A percentile compares a stretch with the other conserved stretches of the same genome.
Conservation (phyloP, 306 rosid species). For the Cicer yamashitae region DNA sequence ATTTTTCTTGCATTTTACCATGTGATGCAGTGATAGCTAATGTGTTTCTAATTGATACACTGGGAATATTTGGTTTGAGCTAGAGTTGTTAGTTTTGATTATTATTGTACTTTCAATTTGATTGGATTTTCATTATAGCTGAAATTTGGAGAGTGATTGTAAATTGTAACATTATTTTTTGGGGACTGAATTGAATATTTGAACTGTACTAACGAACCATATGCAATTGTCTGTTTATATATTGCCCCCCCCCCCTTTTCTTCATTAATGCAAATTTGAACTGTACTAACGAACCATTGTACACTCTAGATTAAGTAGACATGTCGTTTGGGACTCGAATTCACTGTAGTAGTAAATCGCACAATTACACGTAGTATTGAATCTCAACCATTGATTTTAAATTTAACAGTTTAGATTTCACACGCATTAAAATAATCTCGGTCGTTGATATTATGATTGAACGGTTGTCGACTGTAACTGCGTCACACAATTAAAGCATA, state of each 20-base stretch:
- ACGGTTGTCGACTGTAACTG: no score
- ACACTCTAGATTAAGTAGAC: no score
- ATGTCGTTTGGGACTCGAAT: no score
- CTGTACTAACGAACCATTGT: no score
- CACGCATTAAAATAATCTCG: no score
- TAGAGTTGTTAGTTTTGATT: conserved; percentile 44
- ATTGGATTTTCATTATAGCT: conserved; percentile 12
- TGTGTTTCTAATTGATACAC: conserved; percentile 25
- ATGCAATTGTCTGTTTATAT: conserved; percentile 37
- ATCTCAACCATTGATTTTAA: no score
- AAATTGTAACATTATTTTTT: neutral
- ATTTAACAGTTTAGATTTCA: no score
- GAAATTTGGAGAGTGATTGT: conserved; percentile 27
- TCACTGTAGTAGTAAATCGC: no score
- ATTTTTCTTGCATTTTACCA: neutral
- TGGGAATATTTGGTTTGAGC: conserved; percentile 59
- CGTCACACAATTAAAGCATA: no score
- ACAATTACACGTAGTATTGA: no score
- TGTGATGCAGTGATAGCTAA: conserved; percentile 60
- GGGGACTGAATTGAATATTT: conserved; percentile 26
- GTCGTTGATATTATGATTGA: no score
- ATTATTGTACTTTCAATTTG: conserved; percentile 5
- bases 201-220: conserved; percentile 49
- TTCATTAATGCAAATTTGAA: conserved; percentile 6
- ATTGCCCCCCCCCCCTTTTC: neutral